Percentiles rank a stretch among this genome's conserved stretches.
Evolutionary conservation across 306 rosid genomes (phyloP).

Genomic region (Vicia sativa): DNA sequence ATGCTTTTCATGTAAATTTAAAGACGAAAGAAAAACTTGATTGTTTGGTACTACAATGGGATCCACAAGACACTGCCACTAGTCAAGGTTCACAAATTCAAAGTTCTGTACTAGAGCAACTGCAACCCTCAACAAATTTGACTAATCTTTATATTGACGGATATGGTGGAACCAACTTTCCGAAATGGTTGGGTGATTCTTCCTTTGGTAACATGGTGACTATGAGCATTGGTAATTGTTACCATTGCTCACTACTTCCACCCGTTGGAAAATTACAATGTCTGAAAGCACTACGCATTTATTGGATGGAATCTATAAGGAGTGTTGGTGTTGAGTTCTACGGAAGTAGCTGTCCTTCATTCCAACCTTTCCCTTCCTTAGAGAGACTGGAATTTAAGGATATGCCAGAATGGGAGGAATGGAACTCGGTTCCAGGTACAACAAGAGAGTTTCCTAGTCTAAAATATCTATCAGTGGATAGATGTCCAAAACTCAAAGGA

Average conservation of each 20-base stretch:
- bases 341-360: conserved; percentile 16
- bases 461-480: too few species aligned
- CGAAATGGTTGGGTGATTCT: conserved; percentile 20
- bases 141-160: conserved; percentile 15
- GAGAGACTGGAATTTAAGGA: too few species aligned
- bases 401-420: too few species aligned
- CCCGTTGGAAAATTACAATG: conserved; percentile 15
- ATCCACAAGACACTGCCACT: neutral
- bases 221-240: neutral
- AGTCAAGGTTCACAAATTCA: neutral
- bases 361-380: conserved; percentile 6
- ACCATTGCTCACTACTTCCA: conserved; percentile 4
- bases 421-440: too few species aligned
- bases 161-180: conserved; percentile 28
- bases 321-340: conserved; percentile 28
- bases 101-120: conserved; percentile 19
- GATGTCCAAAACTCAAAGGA: too few species aligned
- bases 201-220: conserved; percentile 21
- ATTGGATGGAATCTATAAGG: neutral
- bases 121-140: conserved; percentile 30
- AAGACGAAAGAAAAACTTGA: conserved; percentile 5
- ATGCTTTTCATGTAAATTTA: conserved; percentile 18
- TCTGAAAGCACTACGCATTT: conserved; percentile 18
- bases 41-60: conserved; percentile 23
- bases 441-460: too few species aligned